Base-by-base conservation (phyloP, 1,139 yeast genomes). In the Meyerozyma smithsonii region DNA sequence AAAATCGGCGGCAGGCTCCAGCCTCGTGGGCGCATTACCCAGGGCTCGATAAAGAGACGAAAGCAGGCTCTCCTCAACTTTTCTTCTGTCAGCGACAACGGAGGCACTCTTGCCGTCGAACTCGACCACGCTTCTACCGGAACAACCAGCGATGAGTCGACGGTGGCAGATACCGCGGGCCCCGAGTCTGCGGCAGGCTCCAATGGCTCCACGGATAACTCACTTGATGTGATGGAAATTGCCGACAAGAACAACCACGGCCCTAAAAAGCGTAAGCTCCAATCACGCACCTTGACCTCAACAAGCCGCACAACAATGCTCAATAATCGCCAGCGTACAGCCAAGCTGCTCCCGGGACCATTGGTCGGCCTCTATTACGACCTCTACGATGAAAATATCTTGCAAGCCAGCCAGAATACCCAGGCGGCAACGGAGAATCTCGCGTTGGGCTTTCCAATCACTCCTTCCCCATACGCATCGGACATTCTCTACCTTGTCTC, bases 401-500 rank as follows among this genome's bases (percentile, higher is more conserved):
- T 66, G 32, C 45, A 46, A 11, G 54, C 57, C 4, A 40, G 46
- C 11, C 54, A 49, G 21, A 58, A 63, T 43, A 43, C 42, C 7
- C 47, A 46, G 3, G 48, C 52, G 2, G 46, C 55, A 2, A 36
- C 47, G 4, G 63, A 62, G 38, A 39, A 46, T 21, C 36, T 48
- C 5, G 70, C 72, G 0, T 51, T 66, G 18, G 72, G 73, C 0
- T 66, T 45, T 42, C 60, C 61, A 0, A 55, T 61, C 0, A 39
- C 39, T 16, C 47, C 47, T 17, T 51, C 73, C 0, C 69, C 72
- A 1, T 70, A 66, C 48, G 81, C 79, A 0, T 61, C 60, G 28
- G 78, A 74, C 46, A 62, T 77, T 12, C 45, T 72, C 18, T 62
- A 54, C 41, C 54, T 77, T 4, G 55, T 74, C 45, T 58, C 72